phyloP scores from a whole-genome alignment of 768 basidiomycete species.

The Phanerodontia chrysosporium region DNA sequence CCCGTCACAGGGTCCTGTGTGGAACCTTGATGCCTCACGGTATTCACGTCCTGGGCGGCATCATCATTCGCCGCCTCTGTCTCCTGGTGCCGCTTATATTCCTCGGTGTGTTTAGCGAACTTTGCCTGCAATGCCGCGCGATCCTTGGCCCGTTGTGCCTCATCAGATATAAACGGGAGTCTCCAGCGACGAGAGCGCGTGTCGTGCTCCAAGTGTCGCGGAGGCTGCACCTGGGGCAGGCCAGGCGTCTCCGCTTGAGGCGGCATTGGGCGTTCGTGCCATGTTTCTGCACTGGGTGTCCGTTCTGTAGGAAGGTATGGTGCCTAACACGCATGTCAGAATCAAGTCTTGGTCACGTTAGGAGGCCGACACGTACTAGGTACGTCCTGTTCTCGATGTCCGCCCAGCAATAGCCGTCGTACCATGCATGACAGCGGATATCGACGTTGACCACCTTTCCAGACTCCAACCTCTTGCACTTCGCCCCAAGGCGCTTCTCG shows the following conservation, averaged over 20 bases:
- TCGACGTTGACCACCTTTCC: constrained; percentile 19
- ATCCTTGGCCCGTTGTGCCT: background rate
- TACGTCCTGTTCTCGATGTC: constrained; percentile 40
- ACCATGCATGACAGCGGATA: constrained; percentile 42
- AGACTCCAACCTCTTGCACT: background rate
- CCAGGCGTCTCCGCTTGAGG: constrained; percentile 33
- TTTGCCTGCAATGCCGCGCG: no score
- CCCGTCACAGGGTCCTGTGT: no score
- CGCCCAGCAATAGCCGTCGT: constrained; percentile 43
- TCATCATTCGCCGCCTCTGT: no score
- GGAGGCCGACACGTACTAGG: constrained; percentile 33
- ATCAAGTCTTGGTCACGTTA: background rate
- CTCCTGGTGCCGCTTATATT: no score
- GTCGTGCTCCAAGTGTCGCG: constrained; percentile 33
- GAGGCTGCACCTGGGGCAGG: constrained; percentile 31
- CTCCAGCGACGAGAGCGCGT: constrained; percentile 20
- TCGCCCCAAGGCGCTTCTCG: constrained; percentile 29
- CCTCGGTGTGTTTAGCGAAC: no score
- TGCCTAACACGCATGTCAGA: constrained; percentile 30
- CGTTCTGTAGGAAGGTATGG: constrained; percentile 35
- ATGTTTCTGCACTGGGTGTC: constrained; percentile 26
- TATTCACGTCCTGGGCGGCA: no score
- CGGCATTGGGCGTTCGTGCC: constrained; percentile 38
- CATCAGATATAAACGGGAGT: background rate
- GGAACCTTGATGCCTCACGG: no score